phyloP scores from a whole-genome alignment of 2,329 filamentous ascomycete species.

The Ramularia endophylla region DNA sequence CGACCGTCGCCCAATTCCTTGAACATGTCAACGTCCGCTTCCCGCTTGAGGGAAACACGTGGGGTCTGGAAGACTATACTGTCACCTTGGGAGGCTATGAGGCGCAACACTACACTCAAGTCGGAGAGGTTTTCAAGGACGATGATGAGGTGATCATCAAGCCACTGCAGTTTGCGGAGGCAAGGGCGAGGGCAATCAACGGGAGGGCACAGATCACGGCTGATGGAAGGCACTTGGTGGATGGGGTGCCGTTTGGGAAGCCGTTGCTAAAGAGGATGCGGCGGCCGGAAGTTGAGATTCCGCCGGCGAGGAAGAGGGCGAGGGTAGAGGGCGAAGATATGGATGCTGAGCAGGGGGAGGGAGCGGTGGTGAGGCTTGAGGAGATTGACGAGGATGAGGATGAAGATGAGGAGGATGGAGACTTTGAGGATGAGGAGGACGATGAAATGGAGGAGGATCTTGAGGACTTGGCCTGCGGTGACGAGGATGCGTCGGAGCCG shows the following conservation, averaged over 20 bases:
- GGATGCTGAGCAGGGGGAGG: conserved; percentile 18
- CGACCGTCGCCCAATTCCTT: conserved; percentile 68
- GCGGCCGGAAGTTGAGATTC: conserved; percentile 33
- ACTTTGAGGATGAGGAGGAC: conserved; percentile 13
- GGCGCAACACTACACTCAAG: conserved; percentile 75
- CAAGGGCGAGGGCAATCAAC: conserved; percentile 64
- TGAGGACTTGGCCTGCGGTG: conserved; percentile 3
- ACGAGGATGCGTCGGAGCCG: conserved; percentile 1
- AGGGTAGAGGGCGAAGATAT: conserved; percentile 34
- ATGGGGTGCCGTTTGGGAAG: conserved; percentile 78
- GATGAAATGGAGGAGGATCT: conserved; percentile 5
- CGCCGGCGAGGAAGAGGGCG: conserved; percentile 24
- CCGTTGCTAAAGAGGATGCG: conserved; percentile 54
- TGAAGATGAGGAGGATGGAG: conserved; percentile 18
- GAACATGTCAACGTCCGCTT: conserved; percentile 73
- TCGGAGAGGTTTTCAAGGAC: conserved; percentile 65
- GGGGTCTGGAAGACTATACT: conserved; percentile 85
- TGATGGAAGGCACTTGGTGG: conserved; percentile 74
- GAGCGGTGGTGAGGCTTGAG: conserved; percentile 2
- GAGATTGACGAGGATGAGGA: conserved; percentile 28
- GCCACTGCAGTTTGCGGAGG: conserved; percentile 67
- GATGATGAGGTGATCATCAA: conserved; percentile 82
- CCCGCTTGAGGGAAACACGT: conserved; percentile 72
- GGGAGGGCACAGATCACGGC: conserved; percentile 75
- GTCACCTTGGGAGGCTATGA: conserved; percentile 77